These are phyloP conservation scores for Penicillium canescens DNA, from an alignment of 495 filamentous ascomycete genomes.

Conservation along the genomic window DNA sequence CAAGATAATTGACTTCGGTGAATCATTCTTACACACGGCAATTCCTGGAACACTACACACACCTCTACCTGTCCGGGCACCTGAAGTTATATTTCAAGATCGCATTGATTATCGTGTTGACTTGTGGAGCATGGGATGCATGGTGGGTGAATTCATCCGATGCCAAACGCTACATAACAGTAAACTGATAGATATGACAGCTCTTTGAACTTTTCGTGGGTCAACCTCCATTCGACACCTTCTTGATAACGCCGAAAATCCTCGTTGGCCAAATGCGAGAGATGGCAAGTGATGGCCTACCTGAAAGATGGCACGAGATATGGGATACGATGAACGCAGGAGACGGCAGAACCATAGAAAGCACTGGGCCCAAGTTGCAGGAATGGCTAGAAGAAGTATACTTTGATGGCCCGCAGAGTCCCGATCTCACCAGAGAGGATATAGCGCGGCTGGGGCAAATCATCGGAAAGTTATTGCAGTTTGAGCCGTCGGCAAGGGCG, in stretches of 20 bases:
- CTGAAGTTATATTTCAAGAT: constrained; percentile 44
- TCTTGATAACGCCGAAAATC: constrained; percentile 31
- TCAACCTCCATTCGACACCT: constrained; percentile 39
- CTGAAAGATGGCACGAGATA: constrained; percentile 28
- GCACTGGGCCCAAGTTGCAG: constrained; percentile 24
- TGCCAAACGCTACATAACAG: background rate
- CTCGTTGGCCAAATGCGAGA: constrained; percentile 36
- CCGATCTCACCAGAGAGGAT: constrained; percentile 30
- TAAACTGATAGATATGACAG: constrained; percentile 24
- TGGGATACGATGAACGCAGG: constrained; percentile 24
- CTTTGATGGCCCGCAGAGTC: constrained; percentile 24
- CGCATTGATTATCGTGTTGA: constrained; percentile 41
- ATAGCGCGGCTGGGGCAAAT: constrained; percentile 31
- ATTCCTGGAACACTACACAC: constrained; percentile 32
- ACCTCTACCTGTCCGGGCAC: constrained; percentile 35
- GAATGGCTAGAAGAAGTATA: constrained; percentile 41
- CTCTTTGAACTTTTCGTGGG: constrained; percentile 40
- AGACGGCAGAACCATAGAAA: constrained; percentile 10
- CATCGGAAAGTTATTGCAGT: constrained; percentile 29
- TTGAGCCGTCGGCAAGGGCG: constrained; percentile 34
- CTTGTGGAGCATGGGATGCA: constrained; percentile 45
- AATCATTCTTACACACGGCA: constrained; percentile 33
- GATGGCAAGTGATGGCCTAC: constrained; percentile 32
- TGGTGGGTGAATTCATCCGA: constrained; percentile 27
- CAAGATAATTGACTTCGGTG: constrained; percentile 47